Conservation (phyloP, 1,284 basidiomycete species). For the Trichosporon coremiiforme region DNA sequence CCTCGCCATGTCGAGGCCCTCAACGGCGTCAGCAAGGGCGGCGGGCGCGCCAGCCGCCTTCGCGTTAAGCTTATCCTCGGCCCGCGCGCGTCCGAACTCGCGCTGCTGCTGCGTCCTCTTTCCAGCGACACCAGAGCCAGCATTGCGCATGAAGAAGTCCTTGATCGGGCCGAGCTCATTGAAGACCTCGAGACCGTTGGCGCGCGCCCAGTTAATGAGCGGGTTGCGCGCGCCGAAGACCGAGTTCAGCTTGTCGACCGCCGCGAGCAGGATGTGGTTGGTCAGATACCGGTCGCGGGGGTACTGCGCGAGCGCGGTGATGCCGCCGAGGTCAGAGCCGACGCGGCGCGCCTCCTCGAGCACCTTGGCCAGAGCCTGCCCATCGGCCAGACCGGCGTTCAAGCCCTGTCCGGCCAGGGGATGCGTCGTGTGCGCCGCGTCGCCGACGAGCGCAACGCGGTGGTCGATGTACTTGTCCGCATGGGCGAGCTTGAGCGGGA, state of each 20-base stretch:
- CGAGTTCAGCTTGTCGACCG: conserved; percentile 84
- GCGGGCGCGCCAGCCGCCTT: conserved; percentile 22
- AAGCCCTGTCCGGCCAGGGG: conserved; percentile 97
- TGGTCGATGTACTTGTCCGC: conserved; percentile 73
- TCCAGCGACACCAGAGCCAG: conserved; percentile 59
- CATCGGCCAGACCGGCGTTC: conserved; percentile 89
- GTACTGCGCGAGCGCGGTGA: conserved; percentile 74
- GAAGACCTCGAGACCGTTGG: conserved; percentile 82
- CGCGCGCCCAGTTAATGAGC: conserved; percentile 80
- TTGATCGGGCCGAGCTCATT: conserved; percentile 85
- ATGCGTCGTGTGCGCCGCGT: conserved; percentile 94
- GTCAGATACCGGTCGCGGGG: conserved; percentile 75
- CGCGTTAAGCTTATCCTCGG: conserved; percentile 26
- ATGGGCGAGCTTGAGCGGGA: conserved; percentile 86
- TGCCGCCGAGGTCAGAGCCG: conserved; percentile 83
- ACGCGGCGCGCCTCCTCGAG: conserved; percentile 63
- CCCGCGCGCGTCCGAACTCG: conserved; percentile 36
- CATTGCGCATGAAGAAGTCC: conserved; percentile 75
- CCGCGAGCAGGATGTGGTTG: conserved; percentile 81
- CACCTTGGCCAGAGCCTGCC: conserved; percentile 67
- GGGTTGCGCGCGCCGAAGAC: conserved; percentile 69
- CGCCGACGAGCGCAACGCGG: conserved; percentile 76
- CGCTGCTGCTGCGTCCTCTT: conserved; percentile 19
- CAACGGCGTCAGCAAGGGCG: conserved; percentile 26
- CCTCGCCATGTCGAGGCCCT: conserved; percentile 21